phyloP scores from a whole-genome alignment of 306 rosid genomes.

The Quercus ilex region DNA sequence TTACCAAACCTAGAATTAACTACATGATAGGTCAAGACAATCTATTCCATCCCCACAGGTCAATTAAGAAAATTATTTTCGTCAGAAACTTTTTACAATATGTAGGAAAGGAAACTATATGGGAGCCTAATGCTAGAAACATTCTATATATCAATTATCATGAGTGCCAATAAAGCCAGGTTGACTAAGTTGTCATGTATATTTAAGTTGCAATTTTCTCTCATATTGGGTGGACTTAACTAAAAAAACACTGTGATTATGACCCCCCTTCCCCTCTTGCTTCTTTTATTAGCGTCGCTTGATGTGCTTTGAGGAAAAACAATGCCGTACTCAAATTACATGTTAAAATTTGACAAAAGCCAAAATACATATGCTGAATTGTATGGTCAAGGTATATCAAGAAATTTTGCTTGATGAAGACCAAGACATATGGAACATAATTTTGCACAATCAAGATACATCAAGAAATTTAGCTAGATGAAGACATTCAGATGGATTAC shows the following conservation, averaged over 20 bases:
- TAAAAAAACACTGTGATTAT: not conserved
- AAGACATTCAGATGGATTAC: not conserved
- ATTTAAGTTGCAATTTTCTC: not conserved
- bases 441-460: not conserved
- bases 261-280: not conserved
- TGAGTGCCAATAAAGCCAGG: not conserved
- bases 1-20: not conserved
- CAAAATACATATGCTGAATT: not conserved
- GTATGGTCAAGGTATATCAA: not conserved
- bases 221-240: not conserved
- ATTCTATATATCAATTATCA: not conserved
- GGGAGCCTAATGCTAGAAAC: not conserved
- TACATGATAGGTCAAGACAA: not conserved
- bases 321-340: not conserved
- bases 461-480: not conserved
- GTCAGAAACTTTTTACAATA: not conserved
- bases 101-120: not conserved
- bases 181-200: not conserved
- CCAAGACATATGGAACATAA: not conserved
- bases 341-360: not conserved
- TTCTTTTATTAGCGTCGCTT: not conserved
- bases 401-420: not conserved
- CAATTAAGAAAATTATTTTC: not conserved
- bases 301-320: not conserved
- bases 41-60: not conserved